Conservation (phyloP, 805 yeast species). For the Pichia exigua region DNA sequence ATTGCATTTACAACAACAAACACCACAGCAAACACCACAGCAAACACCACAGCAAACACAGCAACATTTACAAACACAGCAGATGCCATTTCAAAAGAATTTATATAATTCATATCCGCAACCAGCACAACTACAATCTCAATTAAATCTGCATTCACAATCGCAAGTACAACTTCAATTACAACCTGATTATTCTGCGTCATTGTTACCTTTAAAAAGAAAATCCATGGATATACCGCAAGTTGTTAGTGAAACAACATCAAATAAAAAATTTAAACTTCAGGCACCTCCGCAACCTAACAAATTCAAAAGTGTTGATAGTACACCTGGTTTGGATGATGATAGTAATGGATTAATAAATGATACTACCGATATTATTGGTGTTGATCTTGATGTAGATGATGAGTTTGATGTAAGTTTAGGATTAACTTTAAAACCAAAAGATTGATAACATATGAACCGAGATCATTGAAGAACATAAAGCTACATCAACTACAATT, state of each 20-base stretch:
- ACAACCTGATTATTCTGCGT: background rate
- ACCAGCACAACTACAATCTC: background rate
- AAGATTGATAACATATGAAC: background rate
- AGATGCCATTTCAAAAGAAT: background rate
- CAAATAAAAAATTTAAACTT: constrained; percentile 5
- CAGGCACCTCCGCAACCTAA: constrained; percentile 6
- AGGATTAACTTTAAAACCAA: background rate
- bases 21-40: background rate
- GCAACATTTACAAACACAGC: background rate
- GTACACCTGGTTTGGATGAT: background rate
- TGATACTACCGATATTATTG: background rate
- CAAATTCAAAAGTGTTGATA: background rate
- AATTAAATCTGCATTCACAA: background rate
- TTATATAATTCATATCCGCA: background rate
- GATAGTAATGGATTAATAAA: background rate
- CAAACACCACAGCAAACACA: background rate
- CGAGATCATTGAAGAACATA: background rate
- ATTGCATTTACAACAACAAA: background rate
- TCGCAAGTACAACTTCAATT: background rate
- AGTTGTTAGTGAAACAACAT: background rate
- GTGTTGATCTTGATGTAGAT: background rate
- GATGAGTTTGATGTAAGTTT: background rate
- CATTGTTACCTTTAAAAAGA: background rate
- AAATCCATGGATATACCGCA: constrained; percentile 1
- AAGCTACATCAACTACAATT: too few relatives aligned